phyloP scores from a whole-genome alignment of 192 early-diverging fungal genomes.

The Mycoemilia scoparia region DNA sequence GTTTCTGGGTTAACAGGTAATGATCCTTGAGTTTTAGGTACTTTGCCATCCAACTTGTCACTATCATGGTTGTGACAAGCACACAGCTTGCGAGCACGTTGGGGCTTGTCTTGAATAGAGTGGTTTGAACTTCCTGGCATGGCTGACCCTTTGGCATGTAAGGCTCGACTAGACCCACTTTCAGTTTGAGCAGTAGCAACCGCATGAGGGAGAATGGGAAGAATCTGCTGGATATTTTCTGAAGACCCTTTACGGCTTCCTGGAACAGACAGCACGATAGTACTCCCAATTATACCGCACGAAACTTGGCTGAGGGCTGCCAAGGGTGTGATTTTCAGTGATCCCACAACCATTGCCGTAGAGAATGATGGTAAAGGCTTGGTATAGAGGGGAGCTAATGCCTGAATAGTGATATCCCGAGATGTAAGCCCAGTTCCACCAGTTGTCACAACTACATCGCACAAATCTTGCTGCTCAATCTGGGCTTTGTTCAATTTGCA shows the following conservation, averaged over 20 bases:
- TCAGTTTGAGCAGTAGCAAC: slow-evolving; percentile 31
- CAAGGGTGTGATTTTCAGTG: slow-evolving; percentile 67
- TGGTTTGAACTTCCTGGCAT: not conserved
- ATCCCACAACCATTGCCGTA: slow-evolving; percentile 54
- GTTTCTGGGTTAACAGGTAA: slow-evolving; percentile 3
- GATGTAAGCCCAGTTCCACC: slow-evolving; percentile 88
- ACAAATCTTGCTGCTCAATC: slow-evolving; percentile 10
- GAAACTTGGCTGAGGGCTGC: slow-evolving; percentile 74
- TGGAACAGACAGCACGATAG: slow-evolving; percentile 69
- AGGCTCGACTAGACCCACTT: not conserved
- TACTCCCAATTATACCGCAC: slow-evolving; percentile 36
- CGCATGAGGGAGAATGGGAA: slow-evolving; percentile 65
- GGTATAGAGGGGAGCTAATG: slow-evolving; percentile 52
- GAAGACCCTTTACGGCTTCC: slow-evolving; percentile 71
- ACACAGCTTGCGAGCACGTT: too few relatives aligned
- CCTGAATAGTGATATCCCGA: slow-evolving; percentile 78
- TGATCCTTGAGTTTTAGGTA: too few relatives aligned
- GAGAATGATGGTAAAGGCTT: slow-evolving; percentile 54
- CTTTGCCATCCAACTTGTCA: too few relatives aligned
- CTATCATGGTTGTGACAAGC: too few relatives aligned
- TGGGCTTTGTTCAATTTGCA: slow-evolving; percentile 3
- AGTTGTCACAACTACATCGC: slow-evolving; percentile 59
- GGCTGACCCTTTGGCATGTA: not conserved
- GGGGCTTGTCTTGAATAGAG: not conserved
- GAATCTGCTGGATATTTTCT: slow-evolving; percentile 65